Base-by-base conservation (phyloP, 2,329 filamentous ascomycete genomes). In the Neofusicoccum sp. region DNA sequence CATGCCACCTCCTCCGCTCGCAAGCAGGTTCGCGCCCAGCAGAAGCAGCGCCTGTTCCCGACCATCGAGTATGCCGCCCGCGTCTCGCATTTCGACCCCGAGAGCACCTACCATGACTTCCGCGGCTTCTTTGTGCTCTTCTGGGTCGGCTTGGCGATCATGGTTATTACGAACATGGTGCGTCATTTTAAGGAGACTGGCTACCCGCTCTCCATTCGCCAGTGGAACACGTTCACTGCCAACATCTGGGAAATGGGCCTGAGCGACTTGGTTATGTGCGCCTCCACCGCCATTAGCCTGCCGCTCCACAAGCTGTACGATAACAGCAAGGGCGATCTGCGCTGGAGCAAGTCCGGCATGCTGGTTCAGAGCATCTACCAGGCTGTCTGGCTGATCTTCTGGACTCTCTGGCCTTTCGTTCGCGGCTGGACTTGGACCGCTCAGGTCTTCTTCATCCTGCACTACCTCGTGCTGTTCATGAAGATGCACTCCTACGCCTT, bases 401-500 rank as follows among this genome's bases (percentile, higher is more conserved):
- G 93, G 93, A 87, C 95, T 63, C 47, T 61, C 34, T 31, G 51
- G 41, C 95, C 95, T 0, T 98, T 98, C 66, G 75, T 88, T 67
- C 81, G 96, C 7, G 83, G 89, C 56, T 99, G 95, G 95, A 90
- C 92, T 2, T 99, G 95, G 95, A 99, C 95, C 0, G 88, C 93
- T 2, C 95, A 98, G 71, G 95, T 99, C 40, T 99, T 96, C 74
- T 85, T 99, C 67, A 89, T 93, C 9, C 81, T 99, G 34, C 95
- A 99, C 75, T 89, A 92, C 44, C 86, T 99, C 76, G 89, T 91
- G 6, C 82, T 99, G 20, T 86, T 97, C 54, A 99, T 99, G 95
- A 99, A 99, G 81, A 95, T 98, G 86, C 95, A 99, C 75, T 97
- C 93, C 5, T 99, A 96, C 71, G 90, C 91, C 26, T 99, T 98